Evolutionary conservation across 1,139 yeast genomes (phyloP), one percentile per base, ranked within the genome.

Genomic region (Kurtzmaniella quercitrusa): DNA sequence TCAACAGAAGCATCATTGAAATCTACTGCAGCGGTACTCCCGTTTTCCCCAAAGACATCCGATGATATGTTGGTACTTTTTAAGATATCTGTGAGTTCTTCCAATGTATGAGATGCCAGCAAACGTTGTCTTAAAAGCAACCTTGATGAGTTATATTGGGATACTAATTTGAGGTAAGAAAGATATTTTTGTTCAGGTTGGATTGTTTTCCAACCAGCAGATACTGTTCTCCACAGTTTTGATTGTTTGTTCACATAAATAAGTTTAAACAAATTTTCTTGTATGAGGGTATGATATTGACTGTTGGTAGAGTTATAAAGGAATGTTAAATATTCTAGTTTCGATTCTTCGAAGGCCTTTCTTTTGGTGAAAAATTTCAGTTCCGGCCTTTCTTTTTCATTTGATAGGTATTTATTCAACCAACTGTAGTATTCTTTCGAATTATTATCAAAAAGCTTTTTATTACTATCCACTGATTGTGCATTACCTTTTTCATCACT

Each of bases 361-460:
- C 83, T 67, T 56, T 81, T 83, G 16, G 63, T 64, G 17, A 84
- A 65, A 38, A 84, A 73, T 59, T 85, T 85, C 57, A 78, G 77
- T 48, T 82, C 88, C 0, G 77, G 75, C 46, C 82, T 71, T 34
- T 74, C 76, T 49, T 81, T 82, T 46, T 84, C 88, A 50, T 82
- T 81, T 8, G 88, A 71, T 39, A 85, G 63, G 50, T 83, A 81
- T 48, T 85, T 77, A 42, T 85, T 78, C 37, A 85, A 64, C 90
- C 93, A 86, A 34, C 78, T 77, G 57, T 88, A 87, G 58, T 79
- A 88, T 44, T 83, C 89, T 48, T 82, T 78, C 1, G 90, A 80
- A 48, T 81, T 85, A 42, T 78, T 85, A 54, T 86, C 94, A 60
- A 86, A 86, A 38, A 71, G 76, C 45, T 79, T 76, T 53, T 74